Base-by-base conservation (phyloP, 257 asterid species). In the Penstemon eatonii region DNA sequence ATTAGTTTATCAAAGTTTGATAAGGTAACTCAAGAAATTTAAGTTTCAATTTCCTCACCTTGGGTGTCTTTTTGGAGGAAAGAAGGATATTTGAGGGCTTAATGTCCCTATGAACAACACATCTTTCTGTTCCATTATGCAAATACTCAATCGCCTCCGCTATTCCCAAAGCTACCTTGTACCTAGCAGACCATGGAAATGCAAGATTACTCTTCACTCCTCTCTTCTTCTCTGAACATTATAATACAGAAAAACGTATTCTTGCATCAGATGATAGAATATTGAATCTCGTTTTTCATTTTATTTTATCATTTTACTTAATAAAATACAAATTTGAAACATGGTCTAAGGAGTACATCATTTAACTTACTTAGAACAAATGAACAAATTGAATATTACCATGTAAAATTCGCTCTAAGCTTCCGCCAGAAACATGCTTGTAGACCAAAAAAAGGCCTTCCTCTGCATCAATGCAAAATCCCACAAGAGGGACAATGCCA, bases 61-160 rank as follows among this genome's bases (percentile, higher is more conserved):
- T 92, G 7, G 98, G 88, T 49, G 70, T 79, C 76, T 78, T 85
- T 75, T 63, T 87, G 72, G 98, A 92, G 66, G 98, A 83, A 51
- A 92, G 83, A 63, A 92, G 96, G 82, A 92, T 87, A 82, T 92
- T 92, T 46, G 98, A 92, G 54, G 98, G 98, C 78, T 92, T 92
- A 75, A 92, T 92, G 67, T 92, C 98, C 69, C 98, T 83, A 45
- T 91, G 97, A 80, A 91, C 95, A 75, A 90, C 83, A 73, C 98
- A 92, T 75, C 96, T 89, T 52, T 92, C 92, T 0, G 94, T 83
- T 50, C 98, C 96, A 72, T 75, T 81, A 58, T 89, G 96, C 37
- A 89, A 83, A 54, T 92, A 92, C 71, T 83, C 77, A 3, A 92
- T 85, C 1, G 96, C 91, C 78, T 87, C 92, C 0, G 96, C 96